These are phyloP conservation scores for Hanseniaspora sp. DNA, from an alignment of 1,139 yeast species.

Conservation along the genomic window DNA sequence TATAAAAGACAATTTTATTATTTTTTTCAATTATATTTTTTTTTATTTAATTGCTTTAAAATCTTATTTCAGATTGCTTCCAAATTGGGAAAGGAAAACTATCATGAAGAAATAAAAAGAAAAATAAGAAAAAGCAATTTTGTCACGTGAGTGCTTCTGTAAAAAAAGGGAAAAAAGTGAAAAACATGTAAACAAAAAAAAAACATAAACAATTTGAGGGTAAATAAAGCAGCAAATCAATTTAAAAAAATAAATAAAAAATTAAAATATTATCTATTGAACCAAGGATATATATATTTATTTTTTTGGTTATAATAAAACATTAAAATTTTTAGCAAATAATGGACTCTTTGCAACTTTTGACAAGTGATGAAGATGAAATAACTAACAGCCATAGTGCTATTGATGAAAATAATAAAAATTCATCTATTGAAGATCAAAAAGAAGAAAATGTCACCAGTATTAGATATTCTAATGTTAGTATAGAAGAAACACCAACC, in stretches of 20 bases:
- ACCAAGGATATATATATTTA: not conserved
- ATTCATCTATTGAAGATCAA: not conserved
- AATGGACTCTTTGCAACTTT: not conserved
- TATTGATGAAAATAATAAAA: not conserved
- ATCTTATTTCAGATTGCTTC: not conserved
- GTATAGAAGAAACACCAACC: not conserved
- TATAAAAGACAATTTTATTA: too few species aligned
- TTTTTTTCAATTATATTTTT: too few species aligned
- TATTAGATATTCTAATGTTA: too few species aligned
- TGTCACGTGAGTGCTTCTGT: not conserved
- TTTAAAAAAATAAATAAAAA: too few species aligned
- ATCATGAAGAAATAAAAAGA: not conserved
- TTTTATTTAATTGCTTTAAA: not conserved
- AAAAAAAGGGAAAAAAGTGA: not conserved
- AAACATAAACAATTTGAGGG: not conserved
- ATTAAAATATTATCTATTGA: too few species aligned
- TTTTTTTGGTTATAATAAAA: not conserved
- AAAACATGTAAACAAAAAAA: not conserved
- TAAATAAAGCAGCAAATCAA: not conserved
- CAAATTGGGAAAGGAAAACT: not conserved
- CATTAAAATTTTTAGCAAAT: not conserved
- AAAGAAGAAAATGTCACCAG: not conserved
- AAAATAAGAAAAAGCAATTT: not conserved
- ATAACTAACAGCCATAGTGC: not conserved
- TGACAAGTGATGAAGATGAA: constrained; percentile 1